phyloP scores from a whole-genome alignment of 106 monocot genomes.

The Agapanthus africanus region DNA sequence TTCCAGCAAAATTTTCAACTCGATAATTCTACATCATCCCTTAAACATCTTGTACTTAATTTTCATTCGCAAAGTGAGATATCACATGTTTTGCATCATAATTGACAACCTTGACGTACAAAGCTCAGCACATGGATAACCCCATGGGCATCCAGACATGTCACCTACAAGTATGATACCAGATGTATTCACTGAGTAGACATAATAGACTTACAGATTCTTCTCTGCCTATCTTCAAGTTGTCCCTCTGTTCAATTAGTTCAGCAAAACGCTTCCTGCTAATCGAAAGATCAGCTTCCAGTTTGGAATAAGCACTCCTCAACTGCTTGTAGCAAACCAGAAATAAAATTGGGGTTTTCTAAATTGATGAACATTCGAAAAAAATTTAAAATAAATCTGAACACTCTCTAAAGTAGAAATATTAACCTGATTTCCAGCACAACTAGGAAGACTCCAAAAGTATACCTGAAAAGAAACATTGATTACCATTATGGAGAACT shows the following conservation, averaged over 20 bases:
- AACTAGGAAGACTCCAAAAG: slow-evolving; percentile 84
- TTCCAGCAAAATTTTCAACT: background rate
- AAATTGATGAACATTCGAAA: slow-evolving; percentile 5
- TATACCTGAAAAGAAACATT: slow-evolving; percentile 45
- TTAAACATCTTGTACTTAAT: background rate
- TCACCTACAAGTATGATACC: background rate
- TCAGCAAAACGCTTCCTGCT: slow-evolving; percentile 52
- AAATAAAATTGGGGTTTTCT: background rate
- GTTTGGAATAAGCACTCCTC: slow-evolving; percentile 58
- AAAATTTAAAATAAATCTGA: slow-evolving; percentile 1
- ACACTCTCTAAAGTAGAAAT: background rate
- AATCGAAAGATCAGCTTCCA: slow-evolving; percentile 64
- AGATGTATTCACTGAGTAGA: background rate
- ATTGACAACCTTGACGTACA: background rate
- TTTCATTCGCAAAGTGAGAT: background rate
- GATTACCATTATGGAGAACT: too few relatives aligned
- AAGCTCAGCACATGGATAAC: background rate
- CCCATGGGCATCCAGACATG: background rate
- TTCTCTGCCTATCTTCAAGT: slow-evolving; percentile 85
- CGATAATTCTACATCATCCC: background rate
- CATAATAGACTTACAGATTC: slow-evolving; percentile 54
- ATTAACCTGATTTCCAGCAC: slow-evolving; percentile 72
- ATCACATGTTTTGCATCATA: background rate
- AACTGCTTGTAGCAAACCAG: slow-evolving; percentile 32
- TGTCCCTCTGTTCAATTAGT: slow-evolving; percentile 67